Evolutionary conservation across 2,329 filamentous ascomycete genomes (phyloP), one percentile per base, ranked within the genome.

Genomic region (Cordyceps javanica): DNA sequence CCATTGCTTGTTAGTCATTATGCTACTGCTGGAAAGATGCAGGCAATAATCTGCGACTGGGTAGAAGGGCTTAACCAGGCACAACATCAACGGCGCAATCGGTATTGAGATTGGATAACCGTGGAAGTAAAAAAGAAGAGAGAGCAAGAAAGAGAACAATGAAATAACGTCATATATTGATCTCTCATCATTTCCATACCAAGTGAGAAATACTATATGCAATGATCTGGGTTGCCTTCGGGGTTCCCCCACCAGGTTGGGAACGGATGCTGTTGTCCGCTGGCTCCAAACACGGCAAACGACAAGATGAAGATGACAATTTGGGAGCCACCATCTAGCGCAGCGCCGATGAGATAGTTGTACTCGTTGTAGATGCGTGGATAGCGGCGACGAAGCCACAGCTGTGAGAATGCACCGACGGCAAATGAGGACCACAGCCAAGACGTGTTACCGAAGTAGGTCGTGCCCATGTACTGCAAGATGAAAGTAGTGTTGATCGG

Each of bases 401-500:
- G 58, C 48, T 69, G 67, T 6, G 62, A 65, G 30, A 71, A 65
- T 28, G 71, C 66, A 8, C 70, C 72, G 14, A 71, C 60, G 0
- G 63, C 62, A 55, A 73, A 72, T 30, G 65, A 71, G 0, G 64
- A 64, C 59, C 67, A 62, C 14, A 75, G 63, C 23, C 69, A 71
- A 2, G 69, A 68, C 46, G 75, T 64, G 30, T 59, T 74, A 4
- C 74, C 76, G 32, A 73, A 72, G 49, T 67, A 73, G 0, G 74
- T 66, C 50, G 67, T 70, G 8, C 74, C 73, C 39, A 75, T 65
- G 61, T 68, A 77, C 65, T 68, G 72, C 30, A 69, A 60, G 54
- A 79, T 73, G 41, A 78, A 71, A 3, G 72, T 68, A 0, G 70
- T 70, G 65, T 76, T 75, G 63, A 75, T 60, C 3, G 55, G 60